Base-by-base conservation (phyloP, 129 eudicot genomes). In the Tanacetum coccineum region DNA sequence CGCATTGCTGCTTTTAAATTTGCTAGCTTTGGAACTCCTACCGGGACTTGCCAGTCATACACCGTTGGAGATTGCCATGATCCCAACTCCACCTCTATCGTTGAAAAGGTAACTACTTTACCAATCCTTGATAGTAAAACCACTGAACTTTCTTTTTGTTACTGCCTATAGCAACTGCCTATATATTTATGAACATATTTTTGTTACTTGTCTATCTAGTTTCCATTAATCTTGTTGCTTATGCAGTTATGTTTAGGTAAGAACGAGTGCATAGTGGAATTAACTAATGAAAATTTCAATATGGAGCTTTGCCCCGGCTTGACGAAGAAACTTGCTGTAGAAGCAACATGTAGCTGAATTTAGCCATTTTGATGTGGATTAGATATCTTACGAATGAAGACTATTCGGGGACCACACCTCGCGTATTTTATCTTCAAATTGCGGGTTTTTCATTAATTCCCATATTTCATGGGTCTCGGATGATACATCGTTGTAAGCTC, bases 21-120 rank as follows among this genome's bases (percentile, higher is more conserved):
- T 80, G 97, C 85, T 64, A 90, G 97, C 70, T 90, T 82, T 75
- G 95, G 95, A 75, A 87, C 82, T 67, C 97, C 97, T 18, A 70
- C 49, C 9, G 95, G 97, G 10, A 66, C 84, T 13, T 90, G 97
- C 67, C 85, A 87, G 25, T 84, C 92, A 28, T 90, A 70, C 68
- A 65, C 68, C 45, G n/a, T 47, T 54, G 95, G 97, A 48, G 83
- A 85, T 46, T 91, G 97, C 81, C 96, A 91, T 80, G 88, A 92
- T 76, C 85, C 98, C 46, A 62, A 78, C 53, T 83, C 95, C 48
- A 73, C 71, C 25, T 76, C 87, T 52, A 46, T 78, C 51, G 85
- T 83, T 13, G 76, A 88, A 76, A 83, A 85, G 91, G 98, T 83
- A 72, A 60, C 46, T 62, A 6, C 25, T 61, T 49, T 26, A 3